Base-by-base conservation (phyloP, 2,329 filamentous ascomycete species). In the Phialophora verrucosa region DNA sequence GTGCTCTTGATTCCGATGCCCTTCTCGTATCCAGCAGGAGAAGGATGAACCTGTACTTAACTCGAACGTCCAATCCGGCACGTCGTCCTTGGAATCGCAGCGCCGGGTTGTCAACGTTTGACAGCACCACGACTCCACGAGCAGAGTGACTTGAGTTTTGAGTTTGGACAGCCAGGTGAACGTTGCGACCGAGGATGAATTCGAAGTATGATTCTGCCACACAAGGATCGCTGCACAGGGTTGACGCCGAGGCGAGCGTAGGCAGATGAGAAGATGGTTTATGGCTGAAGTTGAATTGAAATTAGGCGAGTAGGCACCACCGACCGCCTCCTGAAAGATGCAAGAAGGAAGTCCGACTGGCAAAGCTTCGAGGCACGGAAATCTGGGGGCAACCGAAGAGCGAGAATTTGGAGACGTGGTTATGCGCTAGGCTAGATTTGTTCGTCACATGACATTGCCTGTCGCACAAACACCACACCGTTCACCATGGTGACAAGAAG, bases 41-140 rank as follows among this genome's bases (percentile, higher is more conserved):
- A 64, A 65, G 63, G 66, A 61, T 67, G 64, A 65, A 62, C 61
- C 66, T 70, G 68, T 65, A 72, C 70, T 72, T 72, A 72, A 68
- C 70, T 72, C 67, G 54, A 51, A 61, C 50, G 62, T 51, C 64
- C 62, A 56, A 50, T 32, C 62, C 57, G 53, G 47, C 32, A 44
- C 42, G 63, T 35, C 51, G 49, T 62, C 44, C 47, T 57, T 32
- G n/a, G 23, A 32, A 2, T 27, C 14, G 55, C 32, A 25, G 23
- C 7, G 42, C 44, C 20, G 31, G 59, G 49, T 31, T 38, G 11
- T 7, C 47, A 44, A 20, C 4, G 29, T 20, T 61, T 38, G 31
- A 51, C 58, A 53, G 29, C 47, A 23, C 29, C 47, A 32, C 59
- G 35, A 44, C 31, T 44, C 38, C 17, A 44, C 23, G 29, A 29